Conservation (phyloP, 805 yeast genomes). For the Saccharomyces mikatae region DNA sequence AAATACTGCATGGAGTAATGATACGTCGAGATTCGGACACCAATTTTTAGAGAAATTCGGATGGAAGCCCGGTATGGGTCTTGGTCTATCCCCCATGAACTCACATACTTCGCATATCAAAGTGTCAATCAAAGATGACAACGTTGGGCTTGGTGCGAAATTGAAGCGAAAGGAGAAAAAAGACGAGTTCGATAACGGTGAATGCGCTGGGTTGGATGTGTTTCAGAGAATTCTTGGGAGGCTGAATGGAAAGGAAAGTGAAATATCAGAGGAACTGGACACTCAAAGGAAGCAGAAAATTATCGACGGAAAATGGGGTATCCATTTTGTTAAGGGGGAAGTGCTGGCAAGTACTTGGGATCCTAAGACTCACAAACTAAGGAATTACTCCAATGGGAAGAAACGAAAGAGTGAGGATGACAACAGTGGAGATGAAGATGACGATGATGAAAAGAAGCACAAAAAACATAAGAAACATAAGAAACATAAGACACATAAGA, state of each 20-base stretch:
- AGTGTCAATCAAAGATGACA: conserved; percentile 75
- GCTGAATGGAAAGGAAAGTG: conserved; percentile 77
- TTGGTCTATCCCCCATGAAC: conserved; percentile 49
- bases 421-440: conserved; percentile 20
- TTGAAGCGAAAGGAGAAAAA: conserved; percentile 47
- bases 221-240: conserved; percentile 86
- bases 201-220: conserved; percentile 84
- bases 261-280: conserved; percentile 56
- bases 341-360: conserved; percentile 80
- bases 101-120: conserved; percentile 72
- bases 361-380: conserved; percentile 38
- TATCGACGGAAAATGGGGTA: conserved; percentile 81
- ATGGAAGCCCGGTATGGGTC: conserved; percentile 87
- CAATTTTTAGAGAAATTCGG: conserved; percentile 74
- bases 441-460: conserved; percentile 22
- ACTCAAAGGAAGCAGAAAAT: conserved; percentile 59
- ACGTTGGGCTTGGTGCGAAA: conserved; percentile 82
- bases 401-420: conserved; percentile 28
- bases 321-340: conserved; percentile 80
- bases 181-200: conserved; percentile 72
- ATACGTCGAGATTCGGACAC: conserved; percentile 78
- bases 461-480: conserved; percentile 28
- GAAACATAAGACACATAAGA: conserved; percentile 23
- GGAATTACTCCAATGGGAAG: conserved; percentile 20
- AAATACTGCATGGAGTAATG: conserved; percentile 90